Conservation (phyloP, 2,329 filamentous ascomycete species). For the Fusarium sp. region DNA sequence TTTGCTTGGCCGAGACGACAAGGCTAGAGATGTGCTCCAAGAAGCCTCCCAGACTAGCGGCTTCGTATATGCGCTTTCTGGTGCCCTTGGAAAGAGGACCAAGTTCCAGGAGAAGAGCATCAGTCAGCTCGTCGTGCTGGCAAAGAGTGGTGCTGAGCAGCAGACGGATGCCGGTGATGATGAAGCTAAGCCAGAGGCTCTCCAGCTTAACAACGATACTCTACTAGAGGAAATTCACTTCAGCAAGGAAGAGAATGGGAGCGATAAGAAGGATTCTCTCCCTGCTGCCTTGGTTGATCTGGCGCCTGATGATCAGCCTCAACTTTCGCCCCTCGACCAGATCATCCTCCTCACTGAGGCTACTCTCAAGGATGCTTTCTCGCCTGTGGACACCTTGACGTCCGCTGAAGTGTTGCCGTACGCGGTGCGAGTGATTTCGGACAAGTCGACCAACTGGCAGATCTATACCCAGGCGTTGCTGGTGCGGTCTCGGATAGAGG, state of each 20-base stretch:
- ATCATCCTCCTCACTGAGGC: slow-evolving; percentile 87
- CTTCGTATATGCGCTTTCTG: slow-evolving; percentile 83
- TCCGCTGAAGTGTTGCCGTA: slow-evolving; percentile 94
- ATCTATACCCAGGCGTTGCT: slow-evolving; percentile 94
- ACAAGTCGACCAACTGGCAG: slow-evolving; percentile 96
- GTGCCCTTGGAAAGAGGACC: slow-evolving; percentile 84
- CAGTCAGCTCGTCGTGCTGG: slow-evolving; percentile 90
- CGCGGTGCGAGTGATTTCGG: slow-evolving; percentile 83
- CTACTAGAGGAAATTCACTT: slow-evolving; percentile 89
- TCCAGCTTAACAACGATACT: slow-evolving; percentile 91
- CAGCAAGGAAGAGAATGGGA: slow-evolving; percentile 58
- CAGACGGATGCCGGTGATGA: slow-evolving; percentile 37
- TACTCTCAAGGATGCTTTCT: slow-evolving; percentile 86
- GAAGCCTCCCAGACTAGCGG: slow-evolving; percentile 70
- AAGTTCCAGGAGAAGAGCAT: slow-evolving; percentile 79
- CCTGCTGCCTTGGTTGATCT: slow-evolving; percentile 69
- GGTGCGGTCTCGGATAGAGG: slow-evolving; percentile 87
- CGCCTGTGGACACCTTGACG: slow-evolving; percentile 83
- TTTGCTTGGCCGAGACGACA: slow-evolving; percentile 80
- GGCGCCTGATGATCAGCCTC: slow-evolving; percentile 80
- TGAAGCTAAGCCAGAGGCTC: slow-evolving; percentile 64
- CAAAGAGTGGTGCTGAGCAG: slow-evolving; percentile 67
- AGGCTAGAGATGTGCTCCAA: slow-evolving; percentile 74
- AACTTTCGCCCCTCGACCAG: slow-evolving; percentile 82
- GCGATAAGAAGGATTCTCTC: slow-evolving; percentile 55